Conservation (phyloP, 345 rosid genomes). For the Iberis pinnata region DNA sequence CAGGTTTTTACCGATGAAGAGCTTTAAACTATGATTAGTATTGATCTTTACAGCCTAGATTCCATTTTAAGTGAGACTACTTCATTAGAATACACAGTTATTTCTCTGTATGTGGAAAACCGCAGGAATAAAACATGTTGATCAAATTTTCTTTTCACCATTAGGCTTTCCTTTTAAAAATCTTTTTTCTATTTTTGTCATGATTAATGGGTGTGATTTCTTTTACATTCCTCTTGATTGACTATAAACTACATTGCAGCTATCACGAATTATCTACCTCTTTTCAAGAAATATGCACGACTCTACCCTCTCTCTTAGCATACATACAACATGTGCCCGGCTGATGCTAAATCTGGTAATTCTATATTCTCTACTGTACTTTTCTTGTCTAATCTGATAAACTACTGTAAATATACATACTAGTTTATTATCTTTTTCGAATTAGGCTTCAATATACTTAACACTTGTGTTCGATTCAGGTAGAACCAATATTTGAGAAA, state of each 20-base stretch:
- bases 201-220: slow-evolving; percentile 15
- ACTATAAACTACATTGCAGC: slow-evolving; percentile 41
- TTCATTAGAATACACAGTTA: slow-evolving; percentile 1
- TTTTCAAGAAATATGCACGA: slow-evolving; percentile 99
- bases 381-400: slow-evolving; percentile 10
- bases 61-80: slow-evolving; percentile 3
- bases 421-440: slow-evolving; percentile 3
- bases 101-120: not conserved
- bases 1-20: slow-evolving; percentile 54
- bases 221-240: slow-evolving; percentile 17
- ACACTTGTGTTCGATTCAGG: slow-evolving; percentile 41
- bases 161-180: not conserved
- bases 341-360: slow-evolving; percentile 95
- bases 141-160: slow-evolving; percentile 4
- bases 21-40: slow-evolving; percentile 7
- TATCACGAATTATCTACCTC: slow-evolving; percentile 88
- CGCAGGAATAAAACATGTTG: slow-evolving; percentile 8
- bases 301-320: slow-evolving; percentile 87
- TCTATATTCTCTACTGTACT: slow-evolving; percentile 16
- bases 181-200: not conserved
- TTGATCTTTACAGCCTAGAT: slow-evolving; percentile 7
- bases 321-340: slow-evolving; percentile 96
- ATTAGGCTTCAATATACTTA: slow-evolving; percentile 3
- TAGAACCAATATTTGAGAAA: slow-evolving; percentile 97
- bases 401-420: slow-evolving; percentile 10